Percentiles rank a stretch among this genome's conserved stretches.
phyloP scores from a whole-genome alignment of 768 basidiomycete species.

The Naganishia onofrii region DNA sequence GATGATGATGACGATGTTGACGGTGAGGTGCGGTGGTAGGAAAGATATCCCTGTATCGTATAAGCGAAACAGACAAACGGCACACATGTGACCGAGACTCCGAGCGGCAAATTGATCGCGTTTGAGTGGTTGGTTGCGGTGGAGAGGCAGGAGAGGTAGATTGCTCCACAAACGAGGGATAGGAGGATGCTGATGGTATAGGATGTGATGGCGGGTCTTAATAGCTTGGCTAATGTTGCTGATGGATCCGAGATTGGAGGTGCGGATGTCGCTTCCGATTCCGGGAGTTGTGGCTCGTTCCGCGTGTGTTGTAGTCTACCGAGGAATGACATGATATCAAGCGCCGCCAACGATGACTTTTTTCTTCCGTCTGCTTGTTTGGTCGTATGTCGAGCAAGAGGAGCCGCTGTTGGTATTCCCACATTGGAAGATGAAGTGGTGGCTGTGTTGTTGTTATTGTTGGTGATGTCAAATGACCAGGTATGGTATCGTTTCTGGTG shows the following conservation, averaged over 20 bases:
- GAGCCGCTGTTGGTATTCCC: background rate
- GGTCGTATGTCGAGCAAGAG: background rate
- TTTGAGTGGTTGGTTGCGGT: background rate
- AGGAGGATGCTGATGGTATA: conserved; percentile 12
- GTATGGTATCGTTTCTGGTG: background rate
- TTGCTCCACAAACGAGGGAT: conserved; percentile 12
- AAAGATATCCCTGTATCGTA: background rate
- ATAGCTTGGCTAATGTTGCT: background rate
- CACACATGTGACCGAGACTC: conserved; percentile 12
- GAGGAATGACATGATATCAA: background rate
- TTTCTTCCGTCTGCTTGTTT: background rate
- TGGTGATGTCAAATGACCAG: background rate
- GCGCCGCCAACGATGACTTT: background rate
- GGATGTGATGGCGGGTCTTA: background rate
- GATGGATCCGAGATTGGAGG: background rate
- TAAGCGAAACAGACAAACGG: conserved; percentile 11
- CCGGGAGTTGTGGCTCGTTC: background rate
- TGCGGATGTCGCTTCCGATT: background rate
- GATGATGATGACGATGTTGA: background rate
- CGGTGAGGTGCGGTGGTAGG: background rate
- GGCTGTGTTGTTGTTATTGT: background rate
- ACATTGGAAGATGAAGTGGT: background rate
- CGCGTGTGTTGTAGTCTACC: background rate
- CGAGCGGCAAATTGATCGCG: conserved; percentile 19
- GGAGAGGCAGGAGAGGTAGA: conserved; percentile 4